Evolutionary conservation across 345 rosid species (phyloP), one percentile per base, ranked within the genome.

Genomic region (Capsella bursapastoris): DNA sequence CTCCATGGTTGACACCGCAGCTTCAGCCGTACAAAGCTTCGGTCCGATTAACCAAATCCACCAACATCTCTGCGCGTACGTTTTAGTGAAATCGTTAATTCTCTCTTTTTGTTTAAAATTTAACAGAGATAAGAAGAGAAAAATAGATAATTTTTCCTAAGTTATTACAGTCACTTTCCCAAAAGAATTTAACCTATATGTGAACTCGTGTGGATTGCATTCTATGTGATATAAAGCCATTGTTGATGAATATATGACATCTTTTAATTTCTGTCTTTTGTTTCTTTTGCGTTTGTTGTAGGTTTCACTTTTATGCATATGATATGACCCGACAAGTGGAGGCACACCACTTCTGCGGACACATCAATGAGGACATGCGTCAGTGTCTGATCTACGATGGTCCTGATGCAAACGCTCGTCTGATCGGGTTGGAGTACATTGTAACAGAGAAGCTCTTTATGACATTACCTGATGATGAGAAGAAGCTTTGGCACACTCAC

Each of bases 21-120:
- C 90, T 25, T 80, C 87, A 12, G 82, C 96, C 43, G 69, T 89
- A 50, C 93, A 87, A 73, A 71, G 82, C 80, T 90, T 88, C 25
- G 85, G 60, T 18, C 93, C 96, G 11, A 28, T 84, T 35, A 88
- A 84, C 78, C 82, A 84, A 68, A 86, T 90, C 76, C 97, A 93
- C 75, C 90, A 86, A 28, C 93, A 90, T 86, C 96, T 89, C 74
- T 90, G 96, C 90, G 93, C 98, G 93, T 90, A 80, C 53, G 40
- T 28, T 16, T 40, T 32, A 22, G 22, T 18, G 9, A 59, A 37
- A 16, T 16, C 11, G 25, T 48, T 48, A 16, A 16, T 16, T 27
- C 27, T 16, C 50, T 16, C 27, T 16, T 16, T 8, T 16, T 2
- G 7, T 49, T 48, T 49, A 1, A 14, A 5, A 0, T 41, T 41